Evolutionary conservation across 2,329 filamentous ascomycete genomes (phyloP).

Genomic region (Mycocentrospora acerina): DNA sequence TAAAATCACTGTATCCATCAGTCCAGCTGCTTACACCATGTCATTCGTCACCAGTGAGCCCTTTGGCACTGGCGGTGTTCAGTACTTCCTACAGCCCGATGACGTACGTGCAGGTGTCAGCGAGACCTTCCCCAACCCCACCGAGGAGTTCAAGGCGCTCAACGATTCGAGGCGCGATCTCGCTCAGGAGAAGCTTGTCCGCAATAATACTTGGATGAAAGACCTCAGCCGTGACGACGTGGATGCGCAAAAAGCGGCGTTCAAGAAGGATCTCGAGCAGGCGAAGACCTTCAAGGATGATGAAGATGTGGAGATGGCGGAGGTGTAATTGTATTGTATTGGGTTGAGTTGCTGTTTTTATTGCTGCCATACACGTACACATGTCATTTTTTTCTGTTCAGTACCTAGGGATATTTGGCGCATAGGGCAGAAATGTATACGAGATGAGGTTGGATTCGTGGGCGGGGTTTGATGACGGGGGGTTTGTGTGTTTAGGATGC

Average conservation of each 20-base stretch:
- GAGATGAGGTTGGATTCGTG: too few species aligned
- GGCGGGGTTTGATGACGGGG: too few species aligned
- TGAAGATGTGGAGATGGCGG: constrained; percentile 39
- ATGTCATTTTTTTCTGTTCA: background rate
- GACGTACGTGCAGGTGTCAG: constrained; percentile 36
- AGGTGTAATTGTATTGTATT: constrained; percentile 10
- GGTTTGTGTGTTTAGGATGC: too few species aligned
- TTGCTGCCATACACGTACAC: too few species aligned
- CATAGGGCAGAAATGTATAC: too few species aligned
- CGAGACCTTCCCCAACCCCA: constrained; percentile 36
- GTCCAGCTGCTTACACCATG: constrained; percentile 46
- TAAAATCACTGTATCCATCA: constrained; percentile 48
- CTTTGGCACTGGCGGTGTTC: constrained; percentile 33
- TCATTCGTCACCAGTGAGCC: constrained; percentile 46
- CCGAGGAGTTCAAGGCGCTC: constrained; percentile 33
- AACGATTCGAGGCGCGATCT: constrained; percentile 37
- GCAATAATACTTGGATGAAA: constrained; percentile 51
- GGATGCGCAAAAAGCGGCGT: constrained; percentile 44
- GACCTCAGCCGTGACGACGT: constrained; percentile 50
- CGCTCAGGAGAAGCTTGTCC: constrained; percentile 45
- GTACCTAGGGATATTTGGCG: too few species aligned
- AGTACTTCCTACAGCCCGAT: constrained; percentile 46
- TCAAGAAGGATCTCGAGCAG: constrained; percentile 35
- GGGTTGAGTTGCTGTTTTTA: too few species aligned
- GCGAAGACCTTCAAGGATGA: constrained; percentile 16